Base-by-base conservation (phyloP, 1,284 basidiomycete genomes). In the Sphagnurus paluster region DNA sequence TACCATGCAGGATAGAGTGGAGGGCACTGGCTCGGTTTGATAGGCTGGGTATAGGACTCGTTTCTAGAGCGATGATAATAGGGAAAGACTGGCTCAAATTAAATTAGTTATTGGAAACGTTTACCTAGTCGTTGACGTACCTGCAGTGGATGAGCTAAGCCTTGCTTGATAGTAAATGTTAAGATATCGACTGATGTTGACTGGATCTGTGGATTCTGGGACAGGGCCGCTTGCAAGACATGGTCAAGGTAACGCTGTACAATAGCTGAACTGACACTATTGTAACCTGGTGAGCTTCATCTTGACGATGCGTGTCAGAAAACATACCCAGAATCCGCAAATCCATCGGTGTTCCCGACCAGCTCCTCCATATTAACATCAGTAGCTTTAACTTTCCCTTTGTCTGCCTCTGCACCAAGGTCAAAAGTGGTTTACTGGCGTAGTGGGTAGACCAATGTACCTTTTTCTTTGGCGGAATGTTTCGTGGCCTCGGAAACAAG, bases 121-220 rank as follows among this genome's bases (percentile, higher is more conserved):
- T 24, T 26, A 3, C 11, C 13, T 32, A 25, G 29, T 19, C 39
- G 6, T 2, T 11, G 13, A 57, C 75, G 54, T 54, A 88, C 87
- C 70, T 90, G 86, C 3, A 98, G 76, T 0, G 97, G 97, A 67
- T 99, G 96, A 10, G 93, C 91, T 30, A 99, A 75, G 1, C 97
- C 97, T 67, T 98, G 95, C 61, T 89, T 91, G 56, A 99, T 83
- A 0, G 94, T 94, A 58, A 96, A 94, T 25, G 81, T 87, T 39
- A 99, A 68, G 30, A 99, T 90, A 56, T 98, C 94, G 44, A 97
- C 80, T 3, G 95, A 95, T 4, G 90, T 78, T 5, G 79, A 75
- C 63, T 98, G 95, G 36, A 92, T 84, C 34, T 80, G 77, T 0
- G 71, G 56, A 53, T 87, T 77, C 44, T 77, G 75, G 1, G 90